A percentile compares a stretch with the other conserved stretches of the same genome.
phyloP scores from a whole-genome alignment of 768 basidiomycete species.

The Psilocybe azurescens region DNA sequence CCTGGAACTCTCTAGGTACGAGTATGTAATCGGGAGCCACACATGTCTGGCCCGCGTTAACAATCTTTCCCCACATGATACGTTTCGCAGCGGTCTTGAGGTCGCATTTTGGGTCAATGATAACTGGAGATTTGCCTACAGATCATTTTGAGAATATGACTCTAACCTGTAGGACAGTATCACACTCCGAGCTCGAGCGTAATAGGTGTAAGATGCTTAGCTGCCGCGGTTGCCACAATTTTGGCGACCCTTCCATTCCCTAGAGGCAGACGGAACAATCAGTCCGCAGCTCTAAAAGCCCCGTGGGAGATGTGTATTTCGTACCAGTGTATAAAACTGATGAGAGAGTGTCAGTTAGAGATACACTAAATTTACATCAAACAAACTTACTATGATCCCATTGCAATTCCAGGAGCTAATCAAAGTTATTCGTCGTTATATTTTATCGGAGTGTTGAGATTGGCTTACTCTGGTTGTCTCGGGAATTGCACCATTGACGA shows the following conservation, averaged over 20 bases:
- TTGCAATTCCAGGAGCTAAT: slow-evolving; percentile 72
- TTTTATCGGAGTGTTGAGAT: slow-evolving; percentile 2
- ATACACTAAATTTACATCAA: not conserved
- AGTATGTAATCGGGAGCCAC: slow-evolving; percentile 65
- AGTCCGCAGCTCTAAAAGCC: too few relatives aligned
- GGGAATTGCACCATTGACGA: slow-evolving; percentile 71
- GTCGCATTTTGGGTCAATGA: slow-evolving; percentile 75
- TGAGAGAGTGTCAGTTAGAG: not conserved
- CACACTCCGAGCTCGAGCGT: slow-evolving; percentile 47
- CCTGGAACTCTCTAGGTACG: slow-evolving; percentile 50
- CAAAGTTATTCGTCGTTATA: too few relatives aligned
- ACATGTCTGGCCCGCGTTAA: slow-evolving; percentile 81
- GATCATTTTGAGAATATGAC: not conserved
- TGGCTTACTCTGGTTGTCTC: slow-evolving; percentile 60
- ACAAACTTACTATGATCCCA: slow-evolving; percentile 59
- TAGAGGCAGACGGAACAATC: too few relatives aligned
- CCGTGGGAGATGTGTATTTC: too few relatives aligned
- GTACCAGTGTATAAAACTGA: slow-evolving; percentile 70
- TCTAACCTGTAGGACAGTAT: not conserved
- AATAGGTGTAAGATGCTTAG: slow-evolving; percentile 75
- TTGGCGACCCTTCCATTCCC: slow-evolving; percentile 64
- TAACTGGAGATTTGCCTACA: slow-evolving; percentile 72
- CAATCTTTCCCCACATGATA: slow-evolving; percentile 84
- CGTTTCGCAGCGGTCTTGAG: slow-evolving; percentile 68
- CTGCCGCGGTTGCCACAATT: slow-evolving; percentile 76